Conservation (phyloP, 2,329 filamentous ascomycete species). For the Mollisiaceae sp. region DNA sequence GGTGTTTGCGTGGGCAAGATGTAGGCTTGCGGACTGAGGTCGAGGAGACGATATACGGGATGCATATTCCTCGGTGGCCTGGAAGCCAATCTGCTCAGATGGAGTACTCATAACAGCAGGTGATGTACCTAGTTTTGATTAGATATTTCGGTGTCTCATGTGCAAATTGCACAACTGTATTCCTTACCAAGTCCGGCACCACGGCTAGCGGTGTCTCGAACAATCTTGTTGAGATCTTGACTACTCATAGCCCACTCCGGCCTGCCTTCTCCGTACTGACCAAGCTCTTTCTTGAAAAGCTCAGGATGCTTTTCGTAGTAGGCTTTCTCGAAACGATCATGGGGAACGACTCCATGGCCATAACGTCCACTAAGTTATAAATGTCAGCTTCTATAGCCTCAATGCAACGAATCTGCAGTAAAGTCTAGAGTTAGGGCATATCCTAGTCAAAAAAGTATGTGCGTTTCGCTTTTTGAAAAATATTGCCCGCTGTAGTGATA, state of each 20-base stretch:
- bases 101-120: conserved; percentile 73
- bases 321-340: conserved; percentile 85
- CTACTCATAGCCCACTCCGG: conserved; percentile 85
- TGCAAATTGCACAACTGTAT: conserved; percentile 34
- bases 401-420: background rate
- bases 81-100: conserved; percentile 88
- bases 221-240: conserved; percentile 88
- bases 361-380: conserved; percentile 63
- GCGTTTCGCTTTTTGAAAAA: background rate
- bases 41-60: conserved; percentile 76
- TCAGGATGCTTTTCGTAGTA: conserved; percentile 96
- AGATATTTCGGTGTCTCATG: conserved; percentile 35
- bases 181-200: conserved; percentile 57
- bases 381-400: conserved; percentile 18
- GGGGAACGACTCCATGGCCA: conserved; percentile 77
- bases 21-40: conserved; percentile 48
- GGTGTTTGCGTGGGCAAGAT: conserved; percentile 49
- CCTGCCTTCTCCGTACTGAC: conserved; percentile 61
- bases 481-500: background rate
- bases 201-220: conserved; percentile 69
- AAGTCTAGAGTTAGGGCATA: too few species aligned
- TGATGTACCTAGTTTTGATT: conserved; percentile 61
- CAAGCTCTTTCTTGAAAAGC: conserved; percentile 71
- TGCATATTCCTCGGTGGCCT: conserved; percentile 83
- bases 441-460: too few species aligned